Base-by-base conservation (phyloP, 768 basidiomycete species). In the Tylopilus rubrobrunneus region DNA sequence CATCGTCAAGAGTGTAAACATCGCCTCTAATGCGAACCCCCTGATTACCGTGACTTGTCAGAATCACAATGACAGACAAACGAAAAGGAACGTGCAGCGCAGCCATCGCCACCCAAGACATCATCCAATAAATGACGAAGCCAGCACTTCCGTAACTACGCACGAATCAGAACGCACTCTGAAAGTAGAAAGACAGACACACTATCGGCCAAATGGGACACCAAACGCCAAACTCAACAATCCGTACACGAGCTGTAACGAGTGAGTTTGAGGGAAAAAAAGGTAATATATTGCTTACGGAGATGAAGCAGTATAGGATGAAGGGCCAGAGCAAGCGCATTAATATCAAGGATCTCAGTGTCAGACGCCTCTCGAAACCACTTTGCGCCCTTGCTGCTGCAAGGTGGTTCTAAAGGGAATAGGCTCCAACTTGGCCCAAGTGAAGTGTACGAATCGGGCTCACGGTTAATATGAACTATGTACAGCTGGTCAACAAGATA, bases 121-220 rank as follows among this genome's bases (percentile, higher is more conserved):
- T 69, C 81, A 84, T 83, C 85, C 86, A 87, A 62, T 81, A 86
- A 27, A 86, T 69, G 33, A 85, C 56, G 58, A 86, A 83, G 0
- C 85, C 85, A 0, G 67, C 66, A 17, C 78, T 80, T 10, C 79
- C 79, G 47, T 77, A 82, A 51, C 78, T 75, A 47, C 19, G 7
- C 5, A 28, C 31, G 14, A 36, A 19, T 61, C 7, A 48, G 47
- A 40, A 31, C n/a, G 5, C 19, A 31, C 12, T 11, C 25, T 29
- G 39, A 33, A 33, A 11, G 34, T 10, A 39, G 42, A 12, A 12
- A 49, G 23, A 28, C 9, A 21, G 36, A 68, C 77, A 31, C 34
- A 82, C 76, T 66, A 74, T 51, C 79, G 73, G 10, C 62, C 67
- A 56, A 86, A 79, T 23, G 83, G 77, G 1, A 84, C 71, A 23